Evolutionary conservation across 2,329 filamentous ascomycete species (phyloP), one percentile per base, ranked within the genome.

Genomic region (Pseudogymnoascus sp.): DNA sequence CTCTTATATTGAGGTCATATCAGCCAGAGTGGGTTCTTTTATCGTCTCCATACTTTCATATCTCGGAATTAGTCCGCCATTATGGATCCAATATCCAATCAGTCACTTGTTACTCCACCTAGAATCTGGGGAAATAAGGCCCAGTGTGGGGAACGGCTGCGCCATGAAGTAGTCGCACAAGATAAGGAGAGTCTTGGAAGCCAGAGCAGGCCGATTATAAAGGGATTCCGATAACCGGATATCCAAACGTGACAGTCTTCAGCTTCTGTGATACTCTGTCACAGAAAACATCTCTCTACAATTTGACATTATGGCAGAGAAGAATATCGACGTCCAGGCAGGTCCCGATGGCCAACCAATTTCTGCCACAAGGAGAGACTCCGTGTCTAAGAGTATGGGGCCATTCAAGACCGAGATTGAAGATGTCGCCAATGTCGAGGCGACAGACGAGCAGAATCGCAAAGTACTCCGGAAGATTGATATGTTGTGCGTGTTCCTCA

Each of bases 391-490:
- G 25, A 55, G 45, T 30, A 9, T 25, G 9, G 45, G 12, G 45
- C 45, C 25, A 5, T 19, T 30, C 45, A 19, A 33, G 25, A 30
- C 45, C 25, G 25, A 55, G n/a, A 33, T 55, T 30, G 45, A 55
- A 55, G 45, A 55, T 55, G 45, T 55, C 8, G n/a, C 45, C 45
- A 55, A 55, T 55, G n/a, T 55, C 8, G n/a, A 55, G 45, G 9
- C 12, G 45, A 55, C 45, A 33, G 45, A 55, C 16, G 64, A 65
- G 2, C 58, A 64, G 25, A 60, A 61, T 23, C 62, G 62, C 39
- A 64, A 39, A 33, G 66, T 69, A 2, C 28, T 69, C 36, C 60
- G 63, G 19, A 69, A 69, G 62, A 67, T 69, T 39, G 67, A 69
- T 61, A 42, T 64, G 22, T 67, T 67, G 61, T 65, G 58, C 45